Evolutionary conservation across 345 rosid species (phyloP), one percentile per base, ranked within the genome.

Genomic region (Citrus mangshanensis): DNA sequence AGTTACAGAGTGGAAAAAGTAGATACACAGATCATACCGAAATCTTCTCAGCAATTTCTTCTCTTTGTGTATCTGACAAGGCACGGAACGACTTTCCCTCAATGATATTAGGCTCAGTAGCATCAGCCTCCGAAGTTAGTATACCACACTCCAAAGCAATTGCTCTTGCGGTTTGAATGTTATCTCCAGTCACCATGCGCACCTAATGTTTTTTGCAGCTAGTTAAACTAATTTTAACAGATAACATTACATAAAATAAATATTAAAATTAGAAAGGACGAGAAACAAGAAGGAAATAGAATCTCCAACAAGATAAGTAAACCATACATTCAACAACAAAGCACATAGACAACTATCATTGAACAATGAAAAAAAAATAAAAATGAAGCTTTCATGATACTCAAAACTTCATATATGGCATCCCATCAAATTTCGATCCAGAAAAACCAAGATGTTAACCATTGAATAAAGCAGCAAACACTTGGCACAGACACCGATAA

Each of bases 131-230:
- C 64, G 94, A 84, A 37, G 76, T 78, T 78, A 96, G 80, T 83
- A 96, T 96, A 63, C 99, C 98, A 74, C 99, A 96, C 70, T 96
- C 99, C 80, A 94, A 66, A 77, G 99, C 99, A 84, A 96, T 93
- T 66, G 99, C 95, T 87, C 84, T 94, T 6, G 99, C 99, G 76
- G 99, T 96, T 79, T 91, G 93, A 79, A 93, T 71, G 86, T 96
- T 96, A 88, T 96, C 99, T 76, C 99, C 99, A 76, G 99, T 96
- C 69, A 96, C 92, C 99, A 96, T 96, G 51, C 99, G 95, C 56
- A 96, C 98, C 99, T 96, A 73, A 68, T 46, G 77, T 73, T 79
- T 77, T 49, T 27, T 70, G 75, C 19, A 65, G 56, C 68, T 46
- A 4, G 46, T 60, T 69, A 60, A 74, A 62, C 25, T 21, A 58